Percentiles rank a stretch among this genome's conserved stretches.
Evolutionary conservation across 2,329 filamentous ascomycete genomes (phyloP).

Genomic region (Ophiosphaerella herpotricha): DNA sequence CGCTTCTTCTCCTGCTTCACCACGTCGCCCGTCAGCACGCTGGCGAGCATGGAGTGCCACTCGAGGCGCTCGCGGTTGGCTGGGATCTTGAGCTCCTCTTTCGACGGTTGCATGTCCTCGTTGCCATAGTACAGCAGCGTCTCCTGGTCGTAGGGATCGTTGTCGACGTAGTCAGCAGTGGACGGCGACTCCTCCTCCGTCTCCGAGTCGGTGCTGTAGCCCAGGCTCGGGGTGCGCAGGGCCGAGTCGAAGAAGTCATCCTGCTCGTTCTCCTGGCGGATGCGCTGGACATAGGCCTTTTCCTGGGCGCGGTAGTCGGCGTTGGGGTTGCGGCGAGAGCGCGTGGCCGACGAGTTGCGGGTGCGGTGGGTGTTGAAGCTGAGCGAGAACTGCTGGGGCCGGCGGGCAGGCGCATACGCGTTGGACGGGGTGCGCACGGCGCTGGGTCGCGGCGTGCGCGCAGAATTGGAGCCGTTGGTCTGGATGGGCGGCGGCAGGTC

Average conservation of each 20-base stretch:
- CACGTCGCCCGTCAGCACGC: conserved; percentile 93
- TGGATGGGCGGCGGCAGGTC: conserved; percentile 34
- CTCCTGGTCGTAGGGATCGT: conserved; percentile 86
- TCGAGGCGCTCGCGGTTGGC: conserved; percentile 88
- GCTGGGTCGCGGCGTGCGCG: conserved; percentile 43
- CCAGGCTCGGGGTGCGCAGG: conserved; percentile 69
- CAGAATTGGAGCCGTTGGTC: conserved; percentile 28
- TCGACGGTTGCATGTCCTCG: conserved; percentile 83
- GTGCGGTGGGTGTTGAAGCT: conserved; percentile 53
- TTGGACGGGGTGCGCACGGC: conserved; percentile 55
- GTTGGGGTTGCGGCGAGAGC: conserved; percentile 66
- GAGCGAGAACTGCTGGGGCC: conserved; percentile 54
- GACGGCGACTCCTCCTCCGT: conserved; percentile 89
- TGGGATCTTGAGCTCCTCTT: conserved; percentile 87
- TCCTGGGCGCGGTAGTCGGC: conserved; percentile 83
- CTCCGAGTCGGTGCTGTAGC: conserved; percentile 75
- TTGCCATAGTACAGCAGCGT: conserved; percentile 91
- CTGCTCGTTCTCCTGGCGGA: conserved; percentile 74
- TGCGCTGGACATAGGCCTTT: conserved; percentile 89
- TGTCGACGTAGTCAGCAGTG: conserved; percentile 80
- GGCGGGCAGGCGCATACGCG: conserved; percentile 55
- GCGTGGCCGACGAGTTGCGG: conserved; percentile 62
- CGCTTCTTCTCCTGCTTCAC: conserved; percentile 98
- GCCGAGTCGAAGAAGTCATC: conserved; percentile 73
- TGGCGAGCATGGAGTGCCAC: conserved; percentile 98